Percentiles rank a stretch among this genome's conserved stretches.
Evolutionary conservation across 2,329 filamentous ascomycete species (phyloP).

Genomic region (Xylaria arbuscula): DNA sequence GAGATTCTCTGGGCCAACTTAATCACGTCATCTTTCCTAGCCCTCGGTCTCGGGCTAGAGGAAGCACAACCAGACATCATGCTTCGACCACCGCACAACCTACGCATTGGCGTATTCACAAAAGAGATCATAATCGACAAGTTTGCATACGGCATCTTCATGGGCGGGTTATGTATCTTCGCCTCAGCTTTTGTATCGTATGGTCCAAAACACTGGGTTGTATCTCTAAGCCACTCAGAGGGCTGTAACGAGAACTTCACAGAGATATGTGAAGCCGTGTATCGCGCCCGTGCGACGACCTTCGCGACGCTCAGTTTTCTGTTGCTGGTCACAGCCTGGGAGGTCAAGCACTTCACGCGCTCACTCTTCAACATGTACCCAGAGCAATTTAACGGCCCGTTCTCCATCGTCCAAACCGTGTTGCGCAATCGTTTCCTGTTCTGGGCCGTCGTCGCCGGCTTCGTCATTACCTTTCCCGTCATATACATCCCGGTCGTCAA

Average conservation of each 20-base stretch:
- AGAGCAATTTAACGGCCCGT: conserved; percentile 55
- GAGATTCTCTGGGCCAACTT: conserved; percentile 84
- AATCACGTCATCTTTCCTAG: conserved; percentile 76
- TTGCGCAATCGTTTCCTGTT: conserved; percentile 76
- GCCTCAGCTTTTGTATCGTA: conserved; percentile 72
- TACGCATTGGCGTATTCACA: conserved; percentile 71
- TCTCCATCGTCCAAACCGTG: conserved; percentile 68
- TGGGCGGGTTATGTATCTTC: conserved; percentile 70
- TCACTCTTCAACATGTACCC: conserved; percentile 76
- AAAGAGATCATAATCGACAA: conserved; percentile 73
- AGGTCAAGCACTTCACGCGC: conserved; percentile 76
- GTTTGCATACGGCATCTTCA: conserved; percentile 72
- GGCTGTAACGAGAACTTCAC: conserved; percentile 68
- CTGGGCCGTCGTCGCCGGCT: conserved; percentile 70
- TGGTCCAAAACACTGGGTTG: conserved; percentile 24
- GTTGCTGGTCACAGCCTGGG: conserved; percentile 76
- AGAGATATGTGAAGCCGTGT: conserved; percentile 65
- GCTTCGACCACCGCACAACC: conserved; percentile 70
- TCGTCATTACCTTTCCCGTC: conserved; percentile 69
- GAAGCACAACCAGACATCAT: conserved; percentile 76
- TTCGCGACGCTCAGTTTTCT: conserved; percentile 77
- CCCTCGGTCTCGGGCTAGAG: conserved; percentile 78
- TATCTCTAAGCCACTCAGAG: conserved; percentile 43
- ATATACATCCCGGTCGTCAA: conserved; percentile 77
- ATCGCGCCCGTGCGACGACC: conserved; percentile 73